Conservation (phyloP, 2,329 filamentous ascomycete genomes). For the Aquanectria penicillioides region DNA sequence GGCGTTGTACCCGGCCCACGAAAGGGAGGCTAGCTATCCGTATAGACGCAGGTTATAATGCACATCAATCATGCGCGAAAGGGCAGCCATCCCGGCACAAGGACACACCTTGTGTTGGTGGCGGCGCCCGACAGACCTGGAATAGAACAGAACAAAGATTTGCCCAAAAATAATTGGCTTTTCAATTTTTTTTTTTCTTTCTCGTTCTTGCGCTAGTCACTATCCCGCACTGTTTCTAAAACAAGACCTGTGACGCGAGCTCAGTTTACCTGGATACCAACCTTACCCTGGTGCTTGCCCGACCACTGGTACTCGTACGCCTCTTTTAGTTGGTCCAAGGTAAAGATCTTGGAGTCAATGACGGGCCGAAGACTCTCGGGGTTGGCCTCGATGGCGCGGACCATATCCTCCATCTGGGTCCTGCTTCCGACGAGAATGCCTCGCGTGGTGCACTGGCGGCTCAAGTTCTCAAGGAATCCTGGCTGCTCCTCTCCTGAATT, state of each 20-base stretch:
- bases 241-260: slow-evolving; percentile 2
- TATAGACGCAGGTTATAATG: too few relatives aligned
- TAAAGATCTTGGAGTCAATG: slow-evolving; percentile 57
- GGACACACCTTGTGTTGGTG: not conserved
- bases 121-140: not conserved
- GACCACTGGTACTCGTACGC: slow-evolving; percentile 54
- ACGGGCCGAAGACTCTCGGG: slow-evolving; percentile 56
- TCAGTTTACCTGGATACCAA: slow-evolving; percentile 46
- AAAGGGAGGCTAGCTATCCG: not conserved
- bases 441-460: slow-evolving; percentile 51
- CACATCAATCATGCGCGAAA: not conserved
- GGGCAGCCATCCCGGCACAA: not conserved
- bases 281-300: slow-evolving; percentile 53
- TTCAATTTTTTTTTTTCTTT: not conserved
- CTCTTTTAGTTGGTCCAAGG: slow-evolving; percentile 56
- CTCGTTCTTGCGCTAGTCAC: too few relatives aligned
- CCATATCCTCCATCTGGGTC: slow-evolving; percentile 62
- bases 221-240: not conserved
- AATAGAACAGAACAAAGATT: not conserved
- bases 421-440: slow-evolving; percentile 59
- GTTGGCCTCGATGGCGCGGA: slow-evolving; percentile 57
- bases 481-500: slow-evolving; percentile 38
- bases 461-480: slow-evolving; percentile 47
- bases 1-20: not conserved
- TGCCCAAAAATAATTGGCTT: not conserved